A percentile compares a stretch with the other conserved stretches of the same genome.
Conservation (phyloP, 345 rosid genomes). For the Populus pruinosa region DNA sequence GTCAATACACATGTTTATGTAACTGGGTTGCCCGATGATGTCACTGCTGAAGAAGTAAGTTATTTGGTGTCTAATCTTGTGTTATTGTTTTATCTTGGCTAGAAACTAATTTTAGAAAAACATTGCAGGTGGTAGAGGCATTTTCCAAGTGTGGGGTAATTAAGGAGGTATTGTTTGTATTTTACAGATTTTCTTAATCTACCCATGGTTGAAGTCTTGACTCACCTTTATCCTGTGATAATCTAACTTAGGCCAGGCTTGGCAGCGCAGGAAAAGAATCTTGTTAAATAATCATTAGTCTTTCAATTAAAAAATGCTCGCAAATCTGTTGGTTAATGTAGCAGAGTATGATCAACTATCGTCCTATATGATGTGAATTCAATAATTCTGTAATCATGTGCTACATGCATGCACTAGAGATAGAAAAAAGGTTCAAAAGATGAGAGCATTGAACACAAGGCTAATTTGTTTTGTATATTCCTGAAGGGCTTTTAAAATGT, state of each 20-base stretch:
- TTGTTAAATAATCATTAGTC: not conserved
- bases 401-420: not conserved
- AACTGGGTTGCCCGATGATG: conserved; percentile 92
- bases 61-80: conserved; percentile 11
- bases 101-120: conserved; percentile 26
- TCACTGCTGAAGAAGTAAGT: conserved; percentile 80
- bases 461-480: not conserved
- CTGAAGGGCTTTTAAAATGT: not conserved
- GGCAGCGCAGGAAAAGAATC: not conserved
- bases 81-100: conserved; percentile 6
- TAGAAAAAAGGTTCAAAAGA: not conserved
- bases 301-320: not conserved
- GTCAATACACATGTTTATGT: conserved; percentile 92
- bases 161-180: conserved; percentile 63
- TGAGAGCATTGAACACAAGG: not conserved
- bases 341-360: not conserved
- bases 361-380: not conserved
- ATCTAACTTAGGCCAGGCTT: not conserved
- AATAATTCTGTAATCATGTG: not conserved
- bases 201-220: not conserved
- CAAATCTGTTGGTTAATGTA: not conserved
- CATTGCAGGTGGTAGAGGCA: conserved; percentile 72
- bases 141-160: conserved; percentile 97
- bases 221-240: not conserved
- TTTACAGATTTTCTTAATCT: not conserved